Percentiles rank a stretch among this genome's conserved stretches.
Conservation (phyloP, 129 eudicot genomes). For the Mikania micrantha region DNA sequence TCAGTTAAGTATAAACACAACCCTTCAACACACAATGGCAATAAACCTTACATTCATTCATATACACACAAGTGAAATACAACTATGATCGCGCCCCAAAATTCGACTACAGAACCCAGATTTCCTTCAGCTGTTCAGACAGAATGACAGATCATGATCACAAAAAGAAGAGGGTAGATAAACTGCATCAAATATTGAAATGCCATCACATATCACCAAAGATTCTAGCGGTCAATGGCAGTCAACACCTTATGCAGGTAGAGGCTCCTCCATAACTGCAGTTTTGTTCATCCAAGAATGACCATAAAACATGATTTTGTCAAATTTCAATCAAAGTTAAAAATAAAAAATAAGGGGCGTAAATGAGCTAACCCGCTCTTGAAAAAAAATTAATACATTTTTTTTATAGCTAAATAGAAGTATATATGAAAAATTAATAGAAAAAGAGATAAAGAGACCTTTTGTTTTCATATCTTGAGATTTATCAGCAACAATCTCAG, state of each 20-base stretch:
- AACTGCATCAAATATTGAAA: neutral
- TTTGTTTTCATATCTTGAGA: slow-evolving; percentile 37
- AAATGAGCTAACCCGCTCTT: no score
- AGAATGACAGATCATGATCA: neutral
- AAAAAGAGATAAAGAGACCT: slow-evolving; percentile 41
- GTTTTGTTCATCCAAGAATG: neutral
- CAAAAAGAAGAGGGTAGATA: neutral
- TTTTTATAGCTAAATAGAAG: no score
- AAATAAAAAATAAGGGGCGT: neutral
- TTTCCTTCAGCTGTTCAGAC: neutral
- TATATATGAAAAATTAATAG: neutral
- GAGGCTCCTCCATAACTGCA: slow-evolving; percentile 85
- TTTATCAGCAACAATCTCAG: slow-evolving; percentile 40
- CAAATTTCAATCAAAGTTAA: neutral
- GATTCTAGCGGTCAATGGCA: neutral
- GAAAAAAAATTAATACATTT: no score
- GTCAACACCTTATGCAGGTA: slow-evolving; percentile 41
- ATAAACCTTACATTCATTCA: neutral
- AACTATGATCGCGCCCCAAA: neutral
- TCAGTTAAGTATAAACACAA: no score
- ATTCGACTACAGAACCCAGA: neutral
- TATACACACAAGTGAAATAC: neutral
- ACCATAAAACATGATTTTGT: neutral
- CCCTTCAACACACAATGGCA: neutral
- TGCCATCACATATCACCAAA: slow-evolving; percentile 8